phyloP scores from a whole-genome alignment of 345 rosid species.

The Dovyalis caffra region DNA sequence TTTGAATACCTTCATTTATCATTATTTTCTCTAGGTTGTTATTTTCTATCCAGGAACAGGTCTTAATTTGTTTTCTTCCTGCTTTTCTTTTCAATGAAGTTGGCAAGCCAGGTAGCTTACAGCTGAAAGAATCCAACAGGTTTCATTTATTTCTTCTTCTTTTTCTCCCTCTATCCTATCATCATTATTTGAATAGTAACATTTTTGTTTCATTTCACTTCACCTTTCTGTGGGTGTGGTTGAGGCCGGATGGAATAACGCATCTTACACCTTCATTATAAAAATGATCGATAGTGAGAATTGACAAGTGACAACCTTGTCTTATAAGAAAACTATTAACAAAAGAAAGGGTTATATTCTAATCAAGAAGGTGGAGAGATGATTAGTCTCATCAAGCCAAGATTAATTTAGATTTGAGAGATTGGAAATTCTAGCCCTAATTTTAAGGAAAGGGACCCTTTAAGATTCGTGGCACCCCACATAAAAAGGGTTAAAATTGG shows the following conservation, averaged over 20 bases:
- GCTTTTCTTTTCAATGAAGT: too few relatives aligned
- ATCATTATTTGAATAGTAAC: background rate
- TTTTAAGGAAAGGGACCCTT: slow-evolving; percentile 32
- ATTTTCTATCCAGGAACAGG: too few relatives aligned
- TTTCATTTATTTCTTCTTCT: background rate
- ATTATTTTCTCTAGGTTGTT: too few relatives aligned
- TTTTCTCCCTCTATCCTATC: background rate
- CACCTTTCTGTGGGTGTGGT: background rate
- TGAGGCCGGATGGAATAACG: background rate
- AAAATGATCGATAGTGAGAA: background rate
- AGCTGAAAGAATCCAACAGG: too few relatives aligned
- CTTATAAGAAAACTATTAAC: slow-evolving; percentile 17
- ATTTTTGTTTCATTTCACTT: background rate
- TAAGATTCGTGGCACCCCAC: slow-evolving; percentile 34
- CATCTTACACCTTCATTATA: background rate
- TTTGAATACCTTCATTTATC: too few relatives aligned
- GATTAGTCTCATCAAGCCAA: slow-evolving; percentile 38
- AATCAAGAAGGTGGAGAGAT: slow-evolving; percentile 40
- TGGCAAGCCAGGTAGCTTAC: too few relatives aligned
- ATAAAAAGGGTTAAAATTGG: slow-evolving; percentile 29
- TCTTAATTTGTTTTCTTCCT: too few relatives aligned
- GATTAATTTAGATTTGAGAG: slow-evolving; percentile 14
- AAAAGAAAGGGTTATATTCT: slow-evolving; percentile 8
- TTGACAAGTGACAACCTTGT: slow-evolving; percentile 13
- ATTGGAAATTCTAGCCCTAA: slow-evolving; percentile 22